Conservation (phyloP, 331 rosid species). For the Cucumis variabilis region DNA sequence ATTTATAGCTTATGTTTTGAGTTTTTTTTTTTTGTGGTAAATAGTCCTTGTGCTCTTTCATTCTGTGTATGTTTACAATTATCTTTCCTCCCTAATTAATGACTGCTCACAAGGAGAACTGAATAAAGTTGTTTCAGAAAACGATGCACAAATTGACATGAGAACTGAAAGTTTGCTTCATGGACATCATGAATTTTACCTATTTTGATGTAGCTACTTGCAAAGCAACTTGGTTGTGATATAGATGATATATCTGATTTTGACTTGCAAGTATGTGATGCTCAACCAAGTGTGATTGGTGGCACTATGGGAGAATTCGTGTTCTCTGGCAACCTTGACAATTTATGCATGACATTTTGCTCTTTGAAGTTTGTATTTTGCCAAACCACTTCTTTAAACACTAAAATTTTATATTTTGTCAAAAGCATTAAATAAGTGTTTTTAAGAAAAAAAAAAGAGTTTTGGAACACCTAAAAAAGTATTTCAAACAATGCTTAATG, state of each 20-base stretch:
- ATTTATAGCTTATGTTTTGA: background rate
- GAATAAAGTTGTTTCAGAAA: conserved; percentile 61
- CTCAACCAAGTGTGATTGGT: conserved; percentile 81
- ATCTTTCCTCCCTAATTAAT: background rate
- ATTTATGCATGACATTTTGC: conserved; percentile 93
- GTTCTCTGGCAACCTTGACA: conserved; percentile 94
- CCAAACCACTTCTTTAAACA: background rate
- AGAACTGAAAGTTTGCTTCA: background rate
- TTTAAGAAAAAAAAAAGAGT: too few relatives aligned
- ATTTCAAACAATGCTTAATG: conserved; percentile 49
- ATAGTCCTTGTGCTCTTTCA: background rate
- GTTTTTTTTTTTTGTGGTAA: too few relatives aligned
- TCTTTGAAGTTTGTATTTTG: conserved; percentile 62
- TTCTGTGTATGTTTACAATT: background rate
- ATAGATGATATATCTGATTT: conserved; percentile 84
- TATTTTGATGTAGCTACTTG: conserved; percentile 64
- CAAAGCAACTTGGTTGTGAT: conserved; percentile 73
- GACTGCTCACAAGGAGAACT: conserved; percentile 65
- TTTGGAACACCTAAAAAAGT: too few relatives aligned
- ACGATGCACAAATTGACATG: conserved; percentile 35
- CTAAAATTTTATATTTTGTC: too few relatives aligned
- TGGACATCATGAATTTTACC: background rate
- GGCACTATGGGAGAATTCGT: conserved; percentile 85
- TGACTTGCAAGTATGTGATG: conserved; percentile 95
- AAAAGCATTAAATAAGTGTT: too few relatives aligned